Evolutionary conservation across 345 rosid genomes (phyloP).

Genomic region (Cardamine resedifolia): DNA sequence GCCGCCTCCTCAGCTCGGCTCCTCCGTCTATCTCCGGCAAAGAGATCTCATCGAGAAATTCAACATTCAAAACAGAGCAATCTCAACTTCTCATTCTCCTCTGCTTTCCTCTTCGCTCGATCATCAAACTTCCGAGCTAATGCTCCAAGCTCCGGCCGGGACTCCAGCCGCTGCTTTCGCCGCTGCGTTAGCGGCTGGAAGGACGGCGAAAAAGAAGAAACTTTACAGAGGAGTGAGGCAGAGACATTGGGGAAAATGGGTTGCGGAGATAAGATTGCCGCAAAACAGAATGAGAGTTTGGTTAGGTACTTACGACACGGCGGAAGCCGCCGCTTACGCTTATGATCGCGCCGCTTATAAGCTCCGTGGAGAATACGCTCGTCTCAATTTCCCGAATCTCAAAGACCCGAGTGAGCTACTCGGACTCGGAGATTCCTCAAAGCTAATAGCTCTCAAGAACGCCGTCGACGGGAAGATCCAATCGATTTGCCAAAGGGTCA

Average conservation of each 20-base stretch:
- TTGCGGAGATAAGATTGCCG: constrained; percentile 91
- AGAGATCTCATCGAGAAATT: constrained; percentile 73
- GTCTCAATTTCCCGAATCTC: constrained; percentile 78
- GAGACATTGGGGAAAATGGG: constrained; percentile 99
- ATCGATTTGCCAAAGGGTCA: constrained; percentile 78
- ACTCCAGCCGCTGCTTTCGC: constrained; percentile 26
- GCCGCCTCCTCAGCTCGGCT: constrained; percentile 58
- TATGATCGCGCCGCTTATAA: constrained; percentile 98
- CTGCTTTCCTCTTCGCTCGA: constrained; percentile 33
- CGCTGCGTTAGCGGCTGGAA: constrained; percentile 30
- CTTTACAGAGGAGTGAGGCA: constrained; percentile 97
- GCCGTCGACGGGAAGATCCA: constrained; percentile 89
- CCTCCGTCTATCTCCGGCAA: constrained; percentile 85
- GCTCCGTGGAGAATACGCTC: constrained; percentile 91
- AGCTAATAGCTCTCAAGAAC: constrained; percentile 57
- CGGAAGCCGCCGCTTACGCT: constrained; percentile 93
- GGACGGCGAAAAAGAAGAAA: constrained; percentile 55
- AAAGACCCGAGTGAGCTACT: constrained; percentile 60
- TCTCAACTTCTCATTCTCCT: constrained; percentile 36
- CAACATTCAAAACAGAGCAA: constrained; percentile 48
- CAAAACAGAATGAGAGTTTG: constrained; percentile 95
- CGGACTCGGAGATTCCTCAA: constrained; percentile 60
- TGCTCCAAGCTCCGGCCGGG: not conserved
- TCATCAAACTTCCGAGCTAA: constrained; percentile 16
- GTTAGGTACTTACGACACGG: constrained; percentile 91